A percentile compares a stretch with the other conserved stretches of the same genome.
Conservation (phyloP, 129 eudicot species). For the Arctium lappa region DNA sequence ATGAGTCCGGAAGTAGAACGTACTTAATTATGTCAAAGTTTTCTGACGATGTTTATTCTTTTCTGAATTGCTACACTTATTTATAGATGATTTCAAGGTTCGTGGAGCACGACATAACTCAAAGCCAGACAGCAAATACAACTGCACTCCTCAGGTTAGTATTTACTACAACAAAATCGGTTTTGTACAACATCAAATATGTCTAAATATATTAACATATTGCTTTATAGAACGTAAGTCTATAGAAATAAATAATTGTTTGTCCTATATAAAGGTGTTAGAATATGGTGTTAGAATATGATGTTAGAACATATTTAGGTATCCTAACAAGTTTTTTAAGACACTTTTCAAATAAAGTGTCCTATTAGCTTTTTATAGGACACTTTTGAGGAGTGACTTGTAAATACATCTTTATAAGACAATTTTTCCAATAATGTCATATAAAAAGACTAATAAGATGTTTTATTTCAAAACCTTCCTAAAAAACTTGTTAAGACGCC, state of each 20-base stretch:
- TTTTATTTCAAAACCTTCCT: neutral
- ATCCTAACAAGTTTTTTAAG: neutral
- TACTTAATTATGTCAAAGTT: neutral
- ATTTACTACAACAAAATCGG: neutral
- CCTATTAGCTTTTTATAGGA: neutral
- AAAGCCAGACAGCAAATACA: conserved; percentile 14
- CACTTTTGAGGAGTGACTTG: neutral
- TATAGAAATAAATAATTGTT: neutral
- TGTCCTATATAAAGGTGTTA: neutral
- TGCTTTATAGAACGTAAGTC: neutral
- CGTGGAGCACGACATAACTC: conserved; percentile 24
- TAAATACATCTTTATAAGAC: neutral
- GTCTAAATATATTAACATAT: neutral
- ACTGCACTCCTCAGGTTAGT: conserved; percentile 31
- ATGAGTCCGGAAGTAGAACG: neutral
- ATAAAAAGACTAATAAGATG: neutral
- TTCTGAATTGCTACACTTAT: conserved; percentile 15
- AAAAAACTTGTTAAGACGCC: neutral
- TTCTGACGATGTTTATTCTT: neutral
- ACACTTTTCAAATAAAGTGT: neutral
- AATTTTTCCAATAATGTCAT: neutral
- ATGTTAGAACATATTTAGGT: neutral
- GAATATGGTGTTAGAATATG: neutral
- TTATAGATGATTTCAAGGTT: conserved; percentile 28
- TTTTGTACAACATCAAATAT: neutral